phyloP scores from a whole-genome alignment of 345 rosid species.

The Rhodamnia rubescens region DNA sequence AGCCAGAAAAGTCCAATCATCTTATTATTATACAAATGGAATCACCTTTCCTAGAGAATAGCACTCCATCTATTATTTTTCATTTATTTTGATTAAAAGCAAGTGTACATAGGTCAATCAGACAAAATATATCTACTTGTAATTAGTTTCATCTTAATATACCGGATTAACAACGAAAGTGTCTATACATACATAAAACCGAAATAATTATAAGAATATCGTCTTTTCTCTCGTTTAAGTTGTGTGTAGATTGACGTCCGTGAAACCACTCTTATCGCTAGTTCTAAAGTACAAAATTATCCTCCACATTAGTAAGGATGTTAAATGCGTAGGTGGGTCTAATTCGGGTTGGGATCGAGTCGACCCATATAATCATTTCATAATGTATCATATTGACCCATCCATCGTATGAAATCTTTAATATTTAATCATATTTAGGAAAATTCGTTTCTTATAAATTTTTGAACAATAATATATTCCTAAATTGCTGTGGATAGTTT shows the following conservation, averaged over 20 bases:
- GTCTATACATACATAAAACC: neutral
- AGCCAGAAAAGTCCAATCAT: neutral
- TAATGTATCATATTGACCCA: too few species aligned
- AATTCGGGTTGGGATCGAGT: too few species aligned
- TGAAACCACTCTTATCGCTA: neutral
- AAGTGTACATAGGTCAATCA: neutral
- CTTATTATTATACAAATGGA: neutral
- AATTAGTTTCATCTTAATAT: neutral
- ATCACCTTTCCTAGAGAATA: neutral
- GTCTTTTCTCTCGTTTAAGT: neutral
- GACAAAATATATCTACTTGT: neutral
- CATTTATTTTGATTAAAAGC: neutral
- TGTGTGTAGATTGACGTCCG: rapidly evolving
- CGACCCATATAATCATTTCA: too few species aligned
- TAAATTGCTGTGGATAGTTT: too few species aligned
- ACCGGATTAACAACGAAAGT: neutral
- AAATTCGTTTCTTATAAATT: too few species aligned
- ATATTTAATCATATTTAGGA: too few species aligned
- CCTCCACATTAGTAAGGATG: rapidly evolving
- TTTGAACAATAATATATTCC: too few species aligned
- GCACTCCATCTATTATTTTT: neutral
- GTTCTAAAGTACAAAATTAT: neutral
- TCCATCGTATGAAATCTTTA: too few species aligned
- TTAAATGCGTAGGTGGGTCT: too few species aligned
- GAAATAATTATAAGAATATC: neutral